Evolutionary conservation across 257 asterid species (phyloP).

Genomic region (Nemophila menziesii): DNA sequence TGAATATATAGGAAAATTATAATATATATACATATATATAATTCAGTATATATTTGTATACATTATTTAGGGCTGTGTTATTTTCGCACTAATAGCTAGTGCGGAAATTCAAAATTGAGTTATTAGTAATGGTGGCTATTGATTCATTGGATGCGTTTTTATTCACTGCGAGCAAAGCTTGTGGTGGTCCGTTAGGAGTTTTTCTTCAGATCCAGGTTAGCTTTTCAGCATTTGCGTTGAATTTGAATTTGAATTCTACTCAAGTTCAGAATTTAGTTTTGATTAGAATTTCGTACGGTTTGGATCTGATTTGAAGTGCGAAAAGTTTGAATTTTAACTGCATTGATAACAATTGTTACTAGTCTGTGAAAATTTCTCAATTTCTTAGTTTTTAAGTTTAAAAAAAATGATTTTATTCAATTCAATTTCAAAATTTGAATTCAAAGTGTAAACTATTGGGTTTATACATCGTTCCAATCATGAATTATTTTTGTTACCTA

Average conservation of each 20-base stretch:
- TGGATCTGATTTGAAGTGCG: not conserved
- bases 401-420: not conserved
- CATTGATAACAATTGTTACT: no score
- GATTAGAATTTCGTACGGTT: not conserved
- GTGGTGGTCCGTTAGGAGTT: conserved; percentile 48
- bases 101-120: conserved; percentile 5
- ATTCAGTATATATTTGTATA: conserved; percentile 1
- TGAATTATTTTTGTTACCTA: not conserved
- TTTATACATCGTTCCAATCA: no score
- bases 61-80: not conserved
- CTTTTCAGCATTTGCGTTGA: not conserved
- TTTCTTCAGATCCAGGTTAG: conserved; percentile 91
- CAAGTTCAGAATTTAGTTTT: not conserved
- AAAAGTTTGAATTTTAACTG: not conserved
- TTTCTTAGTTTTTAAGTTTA: not conserved
- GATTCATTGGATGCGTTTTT: conserved; percentile 52
- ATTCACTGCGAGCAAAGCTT: conserved; percentile 69
- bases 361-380: no score
- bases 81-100: not conserved
- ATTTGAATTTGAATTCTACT: not conserved
- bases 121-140: conserved; percentile 31
- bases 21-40: no score
- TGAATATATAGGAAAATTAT: not conserved
- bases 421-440: no score
- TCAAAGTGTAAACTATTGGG: no score